Base-by-base conservation (phyloP, 2,329 filamentous ascomycete genomes). In the Claviceps spartinae region DNA sequence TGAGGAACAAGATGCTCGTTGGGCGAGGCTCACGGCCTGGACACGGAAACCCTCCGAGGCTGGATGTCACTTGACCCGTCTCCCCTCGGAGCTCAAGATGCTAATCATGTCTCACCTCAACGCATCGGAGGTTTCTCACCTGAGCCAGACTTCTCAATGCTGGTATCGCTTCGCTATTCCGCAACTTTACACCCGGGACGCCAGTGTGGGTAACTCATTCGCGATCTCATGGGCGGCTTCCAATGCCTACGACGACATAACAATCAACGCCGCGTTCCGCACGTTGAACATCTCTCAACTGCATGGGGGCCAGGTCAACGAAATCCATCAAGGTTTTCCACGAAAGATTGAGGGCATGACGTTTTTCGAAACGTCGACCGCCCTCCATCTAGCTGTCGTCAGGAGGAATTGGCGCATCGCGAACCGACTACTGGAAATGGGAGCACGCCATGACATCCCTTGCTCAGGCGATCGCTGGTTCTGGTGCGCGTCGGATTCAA, bases 1-100 rank as follows among this genome's bases (percentile, higher is more conserved):
- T 5, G 55, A 75, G 75, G 49, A 77, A 73, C 1, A 79, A 16
- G 13, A 2, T 18, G 18, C 11, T 5, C 4, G 4, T 4, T 6
- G 22, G 16, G 4, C 16, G 16, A 43, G 20, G 16, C 7, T 49
- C 9, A 7, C 13, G 14, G 40, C 2, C 6, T 50, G 48, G 40
- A 11, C 11, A 16, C 6, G 7, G 14, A 30, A 45, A n/a, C 18
- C 24, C 30, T 43, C 36, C 20, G 41, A 5, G 18, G 20, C 30
- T 4, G 7, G 7, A 20, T 11, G 5, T 6, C 24, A 16, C 34
- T 8, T 46, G 8, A 2, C 3, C 34, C 4, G 7, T 9, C 2
- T 52, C 5, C 49, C 52, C 18, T 9, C 14, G 2, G 52, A 54
- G 37, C n/a, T 54, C 34, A 49, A 49, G 20, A 7, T 1, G 30